Conservation (phyloP, 2,329 filamentous ascomycete genomes). For the Clarireedia monteithiana region DNA sequence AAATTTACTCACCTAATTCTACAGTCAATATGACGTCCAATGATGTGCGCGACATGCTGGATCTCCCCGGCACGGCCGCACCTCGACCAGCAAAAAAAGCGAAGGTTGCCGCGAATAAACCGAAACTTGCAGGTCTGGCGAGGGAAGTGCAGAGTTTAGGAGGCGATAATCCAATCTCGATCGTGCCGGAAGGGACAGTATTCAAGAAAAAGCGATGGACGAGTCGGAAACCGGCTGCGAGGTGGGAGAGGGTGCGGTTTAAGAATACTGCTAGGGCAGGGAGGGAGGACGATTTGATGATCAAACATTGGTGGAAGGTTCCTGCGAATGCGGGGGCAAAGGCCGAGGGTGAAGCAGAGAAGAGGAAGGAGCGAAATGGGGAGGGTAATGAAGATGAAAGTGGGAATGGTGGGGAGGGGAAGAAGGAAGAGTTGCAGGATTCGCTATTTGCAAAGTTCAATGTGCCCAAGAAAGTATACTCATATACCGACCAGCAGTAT, state of each 20-base stretch:
- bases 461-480: constrained; percentile 66
- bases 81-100: constrained; percentile 65
- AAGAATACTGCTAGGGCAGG: constrained; percentile 62
- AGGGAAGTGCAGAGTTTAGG: constrained; percentile 59
- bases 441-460: constrained; percentile 81
- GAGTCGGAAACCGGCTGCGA: constrained; percentile 46
- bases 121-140: constrained; percentile 55
- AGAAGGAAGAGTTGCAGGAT: constrained; percentile 38
- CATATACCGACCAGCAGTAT: constrained; percentile 86
- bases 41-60: constrained; percentile 84
- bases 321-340: constrained; percentile 43
- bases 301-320: constrained; percentile 68
- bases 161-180: constrained; percentile 59
- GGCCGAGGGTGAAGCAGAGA: constrained; percentile 41
- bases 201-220: constrained; percentile 52
- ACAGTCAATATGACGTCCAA: constrained; percentile 54
- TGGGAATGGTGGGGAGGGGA: constrained; percentile 24
- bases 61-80: constrained; percentile 53
- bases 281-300: constrained; percentile 43
- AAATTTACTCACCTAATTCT: not conserved
- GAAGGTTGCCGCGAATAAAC: constrained; percentile 53
- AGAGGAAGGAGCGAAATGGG: constrained; percentile 33
- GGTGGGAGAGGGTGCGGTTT: constrained; percentile 65
- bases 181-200: constrained; percentile 50
- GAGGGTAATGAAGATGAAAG: constrained; percentile 33